These are phyloP conservation scores for Canna indica DNA, from an alignment of 176 grass and related monocot species.

Conservation along the genomic window DNA sequence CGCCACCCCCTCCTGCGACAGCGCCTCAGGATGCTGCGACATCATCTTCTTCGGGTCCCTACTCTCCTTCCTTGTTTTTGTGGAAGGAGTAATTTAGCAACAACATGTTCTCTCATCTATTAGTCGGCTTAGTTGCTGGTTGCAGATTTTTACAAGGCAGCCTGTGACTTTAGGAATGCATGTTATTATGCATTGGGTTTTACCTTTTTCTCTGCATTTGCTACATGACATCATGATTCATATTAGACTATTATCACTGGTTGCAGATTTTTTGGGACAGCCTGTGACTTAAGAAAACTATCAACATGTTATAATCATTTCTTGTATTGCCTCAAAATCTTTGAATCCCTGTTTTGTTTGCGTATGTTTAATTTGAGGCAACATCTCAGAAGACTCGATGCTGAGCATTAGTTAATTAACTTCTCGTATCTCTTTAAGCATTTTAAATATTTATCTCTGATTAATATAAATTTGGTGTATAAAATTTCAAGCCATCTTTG, in stretches of 20 bases:
- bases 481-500: too few species aligned
- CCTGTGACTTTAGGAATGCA: slow-evolving; percentile 26
- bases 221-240: not conserved
- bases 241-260: not conserved
- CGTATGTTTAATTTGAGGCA: too few species aligned
- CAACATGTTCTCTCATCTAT: not conserved
- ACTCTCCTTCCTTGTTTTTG: slow-evolving; percentile 26
- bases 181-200: not conserved
- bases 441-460: too few species aligned
- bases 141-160: slow-evolving; percentile 49
- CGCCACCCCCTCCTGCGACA: not conserved
- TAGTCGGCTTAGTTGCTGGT: slow-evolving; percentile 11
- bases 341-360: too few species aligned
- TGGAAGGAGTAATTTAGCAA: slow-evolving; percentile 55
- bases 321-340: too few species aligned
- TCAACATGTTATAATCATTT: not conserved
- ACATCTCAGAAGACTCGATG: too few species aligned
- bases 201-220: not conserved
- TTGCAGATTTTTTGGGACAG: not conserved
- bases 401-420: too few species aligned
- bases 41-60: slow-evolving; percentile 26
- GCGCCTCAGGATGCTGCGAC: slow-evolving; percentile 3
- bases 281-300: not conserved
- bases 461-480: too few species aligned
- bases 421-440: not conserved